Conservation (phyloP, 257 asterid genomes). For the Lycium barbarum region DNA sequence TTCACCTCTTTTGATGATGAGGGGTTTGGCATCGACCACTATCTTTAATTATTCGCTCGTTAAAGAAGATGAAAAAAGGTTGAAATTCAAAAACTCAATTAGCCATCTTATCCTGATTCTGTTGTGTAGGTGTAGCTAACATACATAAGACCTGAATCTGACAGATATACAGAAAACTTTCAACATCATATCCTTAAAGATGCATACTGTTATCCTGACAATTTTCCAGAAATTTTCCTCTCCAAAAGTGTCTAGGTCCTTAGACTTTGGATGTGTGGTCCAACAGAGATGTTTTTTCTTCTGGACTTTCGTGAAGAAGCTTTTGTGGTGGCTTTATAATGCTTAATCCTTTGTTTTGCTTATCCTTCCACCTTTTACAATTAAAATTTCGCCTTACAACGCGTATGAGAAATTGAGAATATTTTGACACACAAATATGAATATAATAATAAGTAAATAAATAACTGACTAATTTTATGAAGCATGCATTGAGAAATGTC, state of each 20-base stretch:
- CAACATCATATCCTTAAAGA: constrained; percentile 6
- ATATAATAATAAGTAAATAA: background rate
- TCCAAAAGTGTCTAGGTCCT: background rate
- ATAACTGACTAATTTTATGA: background rate
- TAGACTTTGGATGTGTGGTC: background rate
- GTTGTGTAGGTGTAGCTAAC: background rate
- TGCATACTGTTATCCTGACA: background rate
- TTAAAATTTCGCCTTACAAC: background rate
- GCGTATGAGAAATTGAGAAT: background rate
- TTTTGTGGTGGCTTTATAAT: background rate
- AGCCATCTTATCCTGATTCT: background rate
- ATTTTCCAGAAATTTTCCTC: background rate
- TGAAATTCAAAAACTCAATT: background rate
- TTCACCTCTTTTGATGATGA: no score
- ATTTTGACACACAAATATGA: background rate
- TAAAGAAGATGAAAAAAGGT: background rate
- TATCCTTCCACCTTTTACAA: background rate
- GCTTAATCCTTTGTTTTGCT: background rate
- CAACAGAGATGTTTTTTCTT: background rate
- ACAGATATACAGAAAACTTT: background rate
- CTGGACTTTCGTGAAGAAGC: background rate
- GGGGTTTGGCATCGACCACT: no score
- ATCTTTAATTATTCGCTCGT: background rate
- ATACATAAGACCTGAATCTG: background rate
- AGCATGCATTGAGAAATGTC: background rate